Base-by-base conservation (phyloP, 805 yeast species). In the Hanseniaspora meyeri region DNA sequence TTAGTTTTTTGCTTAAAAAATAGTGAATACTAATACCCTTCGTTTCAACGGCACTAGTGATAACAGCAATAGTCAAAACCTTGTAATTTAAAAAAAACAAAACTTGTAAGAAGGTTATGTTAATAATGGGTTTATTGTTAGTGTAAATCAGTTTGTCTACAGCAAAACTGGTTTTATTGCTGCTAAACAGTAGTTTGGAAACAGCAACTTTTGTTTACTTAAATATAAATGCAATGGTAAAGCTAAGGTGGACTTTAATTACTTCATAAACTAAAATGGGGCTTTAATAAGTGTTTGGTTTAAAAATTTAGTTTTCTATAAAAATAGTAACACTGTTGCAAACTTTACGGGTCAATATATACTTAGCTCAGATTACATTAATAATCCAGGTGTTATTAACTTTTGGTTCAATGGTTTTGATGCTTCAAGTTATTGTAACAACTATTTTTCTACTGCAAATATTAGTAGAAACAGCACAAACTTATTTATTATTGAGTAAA, bases 1-100 rank as follows among this genome's bases (percentile, higher is more conserved):
- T n/a, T 43, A 9, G 42, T 36, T 37, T 11, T 45, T 14, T 46
- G 53, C 10, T 40, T 49, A 4, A 39, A 17, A 40, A 52, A 43
- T 40, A 40, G 34, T 34, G 27, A 47, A 12, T 54, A 31, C n/a
- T 47, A 54, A 10, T 54, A 48, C 34, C 51, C 51, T 11, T 48
- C 52, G 57, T 4, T 31, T 27, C 2, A 47, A 47, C 42, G 11
- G 32, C 17, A 14, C 48, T 19, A 7, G 10, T 5, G 9, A 29
- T 3, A 46, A 38, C 10, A 40, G 34, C 10, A 47, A 47, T 46
- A 17, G n/a, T 17, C 53, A 40, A 17, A 31, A 49, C 14, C 3
- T 1, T 11, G 14, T 2, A 7, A 9, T 40, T 1, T 40, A 40
- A 12, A 31, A 29, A 1, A 14, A n/a, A 1, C 17, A 17, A 7